A percentile compares a stretch with the other conserved stretches of the same genome.
Evolutionary conservation across 306 rosid species (phyloP).

Genomic region (Rosa rugosa): DNA sequence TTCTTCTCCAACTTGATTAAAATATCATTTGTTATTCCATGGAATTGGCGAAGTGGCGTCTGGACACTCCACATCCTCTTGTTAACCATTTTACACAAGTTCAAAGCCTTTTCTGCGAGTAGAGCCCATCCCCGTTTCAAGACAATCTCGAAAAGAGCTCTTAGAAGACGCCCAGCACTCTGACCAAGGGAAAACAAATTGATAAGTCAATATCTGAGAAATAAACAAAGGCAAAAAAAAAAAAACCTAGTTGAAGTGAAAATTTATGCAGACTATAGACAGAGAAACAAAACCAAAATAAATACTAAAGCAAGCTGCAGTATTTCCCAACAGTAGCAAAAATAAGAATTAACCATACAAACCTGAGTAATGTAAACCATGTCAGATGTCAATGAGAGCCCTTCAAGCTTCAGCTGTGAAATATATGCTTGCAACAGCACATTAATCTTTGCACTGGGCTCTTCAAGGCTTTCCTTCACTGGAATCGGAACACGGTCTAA

Average conservation of each 20-base stretch:
- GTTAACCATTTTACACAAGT: conserved; percentile 88
- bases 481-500: conserved; percentile 98
- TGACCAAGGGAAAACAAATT: conserved; percentile 25
- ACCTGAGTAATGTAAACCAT: conserved; percentile 99
- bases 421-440: conserved; percentile 92
- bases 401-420: conserved; percentile 94
- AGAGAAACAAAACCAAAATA: not conserved
- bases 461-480: conserved; percentile 96
- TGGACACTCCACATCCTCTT: conserved; percentile 97
- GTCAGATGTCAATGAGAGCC: conserved; percentile 93
- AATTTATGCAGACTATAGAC: not conserved
- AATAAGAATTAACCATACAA: conserved; percentile 13
- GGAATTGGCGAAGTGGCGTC: conserved; percentile 90
- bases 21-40: conserved; percentile 69
- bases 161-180: conserved; percentile 96
- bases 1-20: conserved; percentile 89
- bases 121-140: conserved; percentile 97
- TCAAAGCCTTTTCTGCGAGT: conserved; percentile 88
- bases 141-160: conserved; percentile 95
- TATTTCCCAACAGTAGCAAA: not conserved
- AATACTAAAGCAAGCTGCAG: not conserved
- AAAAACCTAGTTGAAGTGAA: not conserved
- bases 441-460: conserved; percentile 97
- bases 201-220: not conserved
- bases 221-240: not conserved